phyloP scores from a whole-genome alignment of 768 basidiomycete species.

The Hemileccinum rubropunctum region DNA sequence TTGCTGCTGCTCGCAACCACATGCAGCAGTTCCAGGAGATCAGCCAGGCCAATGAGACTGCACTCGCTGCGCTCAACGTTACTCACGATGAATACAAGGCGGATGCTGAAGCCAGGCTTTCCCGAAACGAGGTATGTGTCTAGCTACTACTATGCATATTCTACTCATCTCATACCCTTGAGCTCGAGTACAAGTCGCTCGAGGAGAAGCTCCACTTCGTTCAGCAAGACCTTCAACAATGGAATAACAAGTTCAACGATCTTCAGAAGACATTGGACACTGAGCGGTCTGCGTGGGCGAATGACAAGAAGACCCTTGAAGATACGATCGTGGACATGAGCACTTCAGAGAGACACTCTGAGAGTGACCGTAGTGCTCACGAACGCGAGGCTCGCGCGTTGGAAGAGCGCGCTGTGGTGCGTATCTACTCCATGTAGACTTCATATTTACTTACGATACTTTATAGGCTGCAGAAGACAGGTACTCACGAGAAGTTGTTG shows the following conservation, averaged over 20 bases:
- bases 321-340: conserved; percentile 80
- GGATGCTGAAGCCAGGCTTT: conserved; percentile 65
- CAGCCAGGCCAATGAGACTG: conserved; percentile 76
- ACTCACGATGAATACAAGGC: conserved; percentile 82
- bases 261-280: conserved; percentile 63
- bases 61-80: conserved; percentile 61
- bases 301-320: conserved; percentile 80
- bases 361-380: conserved; percentile 59
- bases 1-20: conserved; percentile 65
- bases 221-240: conserved; percentile 51
- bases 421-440: conserved; percentile 3
- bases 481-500: conserved; percentile 76
- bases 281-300: conserved; percentile 68
- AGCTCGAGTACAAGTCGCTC: conserved; percentile 66
- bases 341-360: conserved; percentile 65
- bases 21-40: conserved; percentile 87
- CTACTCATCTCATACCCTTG: background rate
- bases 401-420: conserved; percentile 68
- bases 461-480: conserved; percentile 71
- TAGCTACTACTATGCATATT: background rate
- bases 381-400: conserved; percentile 65
- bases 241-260: conserved; percentile 50
- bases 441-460: background rate
- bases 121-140: conserved; percentile 59
- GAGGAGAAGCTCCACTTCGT: conserved; percentile 57